These are phyloP conservation scores for Hypoxylon sp. DNA, from an alignment of 2,329 filamentous ascomycete species.

Conservation along the genomic window DNA sequence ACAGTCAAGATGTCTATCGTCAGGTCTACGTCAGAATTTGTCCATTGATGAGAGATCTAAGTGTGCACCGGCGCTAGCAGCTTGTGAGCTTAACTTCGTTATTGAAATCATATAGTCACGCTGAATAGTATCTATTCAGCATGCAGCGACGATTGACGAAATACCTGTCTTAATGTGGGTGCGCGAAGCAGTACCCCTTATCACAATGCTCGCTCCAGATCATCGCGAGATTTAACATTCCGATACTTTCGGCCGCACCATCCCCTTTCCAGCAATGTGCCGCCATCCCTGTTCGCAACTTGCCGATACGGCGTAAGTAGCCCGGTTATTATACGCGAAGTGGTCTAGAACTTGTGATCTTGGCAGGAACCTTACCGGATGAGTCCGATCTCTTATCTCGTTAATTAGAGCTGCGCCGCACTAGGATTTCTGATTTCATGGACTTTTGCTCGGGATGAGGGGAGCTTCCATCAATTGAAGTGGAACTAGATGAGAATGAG, in stretches of 20 bases:
- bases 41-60: neutral
- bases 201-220: neutral
- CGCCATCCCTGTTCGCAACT: neutral
- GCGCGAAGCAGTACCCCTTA: neutral
- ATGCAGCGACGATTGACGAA: neutral
- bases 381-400: slow-evolving; percentile 15
- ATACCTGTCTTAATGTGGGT: neutral
- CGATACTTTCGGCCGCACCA: neutral
- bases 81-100: neutral
- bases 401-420: slow-evolving; percentile 16
- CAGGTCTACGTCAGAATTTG: slow-evolving; percentile 6
- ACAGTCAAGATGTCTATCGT: neutral
- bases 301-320: too few species aligned
- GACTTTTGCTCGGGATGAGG: neutral
- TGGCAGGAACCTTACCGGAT: slow-evolving; percentile 20
- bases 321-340: neutral
- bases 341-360: slow-evolving; percentile 12
- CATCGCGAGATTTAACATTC: neutral
- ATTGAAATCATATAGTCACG: neutral
- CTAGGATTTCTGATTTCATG: neutral
- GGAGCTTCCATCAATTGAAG: neutral
- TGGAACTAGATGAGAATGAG: slow-evolving; percentile 3
- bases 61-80: neutral
- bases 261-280: slow-evolving; percentile 11
- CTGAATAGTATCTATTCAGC: too few species aligned